A percentile compares a stretch with the other conserved stretches of the same genome.
Conservation (phyloP, 768 basidiomycete species). For the Tremella yokohamensis region DNA sequence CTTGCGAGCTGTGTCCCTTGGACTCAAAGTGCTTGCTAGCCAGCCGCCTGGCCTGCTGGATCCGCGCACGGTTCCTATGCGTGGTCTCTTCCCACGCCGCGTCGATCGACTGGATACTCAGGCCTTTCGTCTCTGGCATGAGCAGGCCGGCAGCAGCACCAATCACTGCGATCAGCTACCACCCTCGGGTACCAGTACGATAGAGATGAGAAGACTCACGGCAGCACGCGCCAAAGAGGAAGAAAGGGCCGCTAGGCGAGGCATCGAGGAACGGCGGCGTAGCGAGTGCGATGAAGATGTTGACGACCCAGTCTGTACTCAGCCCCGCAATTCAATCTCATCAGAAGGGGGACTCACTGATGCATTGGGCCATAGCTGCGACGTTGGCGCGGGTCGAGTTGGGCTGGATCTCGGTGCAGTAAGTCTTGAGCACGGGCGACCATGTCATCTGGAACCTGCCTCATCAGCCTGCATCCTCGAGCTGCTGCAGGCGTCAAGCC, state of each 20-base stretch:
- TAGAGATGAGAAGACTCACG: neutral
- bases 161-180: neutral
- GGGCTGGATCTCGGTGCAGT: conserved; percentile 1
- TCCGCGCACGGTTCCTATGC: no score
- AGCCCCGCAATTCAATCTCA: no score
- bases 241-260: neutral
- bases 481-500: no score
- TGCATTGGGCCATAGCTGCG: neutral
- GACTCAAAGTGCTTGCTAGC: no score
- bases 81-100: conserved; percentile 3
- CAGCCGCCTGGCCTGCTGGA: no score
- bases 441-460: conserved; percentile 2
- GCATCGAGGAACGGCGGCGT: neutral
- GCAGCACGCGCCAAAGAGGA: neutral
- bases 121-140: conserved; percentile 2
- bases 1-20: no score
- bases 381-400: conserved; percentile 4
- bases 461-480: neutral
- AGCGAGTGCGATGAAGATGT: conserved; percentile 3
- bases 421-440: conserved; percentile 1
- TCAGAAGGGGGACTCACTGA: conserved; percentile 2
- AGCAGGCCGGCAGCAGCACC: neutral
- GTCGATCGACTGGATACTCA: conserved; percentile 1
- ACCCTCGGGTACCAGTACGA: neutral
- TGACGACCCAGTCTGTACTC: neutral